phyloP scores from a whole-genome alignment of 169 alveolate species.

The Babesia ovis region DNA sequence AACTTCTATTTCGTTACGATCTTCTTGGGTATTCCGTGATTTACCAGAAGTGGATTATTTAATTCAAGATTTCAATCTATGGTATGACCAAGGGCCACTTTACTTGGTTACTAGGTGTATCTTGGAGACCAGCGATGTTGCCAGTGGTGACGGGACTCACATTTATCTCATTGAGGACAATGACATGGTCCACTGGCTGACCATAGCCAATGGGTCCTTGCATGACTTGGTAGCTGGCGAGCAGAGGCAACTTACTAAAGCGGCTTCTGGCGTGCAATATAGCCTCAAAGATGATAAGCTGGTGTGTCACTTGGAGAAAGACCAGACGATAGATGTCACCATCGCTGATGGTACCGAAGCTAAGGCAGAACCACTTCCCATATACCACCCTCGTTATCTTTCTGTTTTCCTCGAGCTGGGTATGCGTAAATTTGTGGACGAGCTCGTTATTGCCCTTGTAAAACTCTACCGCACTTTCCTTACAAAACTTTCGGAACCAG shows the following conservation, averaged over 20 bases:
- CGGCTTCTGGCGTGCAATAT: background rate
- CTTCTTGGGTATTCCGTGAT: conserved; percentile 11
- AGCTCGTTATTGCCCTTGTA: conserved; percentile 35
- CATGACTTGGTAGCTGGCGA: background rate
- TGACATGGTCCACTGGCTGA: conserved; percentile 4
- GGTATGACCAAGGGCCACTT: conserved; percentile 32
- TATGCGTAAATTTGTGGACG: conserved; percentile 37
- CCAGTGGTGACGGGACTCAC: background rate
- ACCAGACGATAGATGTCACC: background rate
- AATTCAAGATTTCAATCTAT: background rate
- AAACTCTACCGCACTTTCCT: conserved; percentile 30
- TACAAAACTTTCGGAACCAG: background rate
- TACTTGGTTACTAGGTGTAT: conserved; percentile 12
- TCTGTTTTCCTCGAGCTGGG: conserved; percentile 42
- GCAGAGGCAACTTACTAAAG: background rate
- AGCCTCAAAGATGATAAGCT: conserved; percentile 5
- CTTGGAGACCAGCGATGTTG: conserved; percentile 6
- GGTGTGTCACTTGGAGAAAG: background rate
- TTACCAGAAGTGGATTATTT: background rate
- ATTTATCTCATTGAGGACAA: conserved; percentile 15
- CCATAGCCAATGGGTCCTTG: background rate
- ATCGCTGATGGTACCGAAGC: background rate
- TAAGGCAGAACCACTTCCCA: background rate
- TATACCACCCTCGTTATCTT: conserved; percentile 53
- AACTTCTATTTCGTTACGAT: background rate